Conservation (phyloP, 371 early-diverging fungal genomes). For the Actinomortierella ambigua region DNA sequence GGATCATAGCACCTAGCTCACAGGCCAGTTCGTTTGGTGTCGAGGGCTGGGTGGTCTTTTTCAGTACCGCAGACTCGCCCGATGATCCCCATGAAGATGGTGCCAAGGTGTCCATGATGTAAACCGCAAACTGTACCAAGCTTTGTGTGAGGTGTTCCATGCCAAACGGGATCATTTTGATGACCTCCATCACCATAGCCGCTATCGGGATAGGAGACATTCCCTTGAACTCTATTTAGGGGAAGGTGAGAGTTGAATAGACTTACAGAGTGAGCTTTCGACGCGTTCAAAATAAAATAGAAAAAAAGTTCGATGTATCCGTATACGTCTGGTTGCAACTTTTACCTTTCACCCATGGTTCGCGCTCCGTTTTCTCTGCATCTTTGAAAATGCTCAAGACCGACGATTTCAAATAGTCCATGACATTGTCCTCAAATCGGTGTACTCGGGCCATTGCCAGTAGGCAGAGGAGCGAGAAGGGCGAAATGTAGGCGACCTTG, state of each 20-base stretch:
- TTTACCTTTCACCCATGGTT: constrained; percentile 60
- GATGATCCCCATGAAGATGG: constrained; percentile 33
- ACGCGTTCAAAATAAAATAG: background rate
- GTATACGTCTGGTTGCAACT: too few relatives aligned
- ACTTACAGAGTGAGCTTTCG: background rate
- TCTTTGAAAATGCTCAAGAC: constrained; percentile 57
- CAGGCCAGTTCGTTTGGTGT: constrained; percentile 39
- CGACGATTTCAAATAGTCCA: constrained; percentile 56
- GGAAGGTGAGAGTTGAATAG: background rate
- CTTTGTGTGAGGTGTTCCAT: constrained; percentile 70
- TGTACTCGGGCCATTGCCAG: constrained; percentile 65
- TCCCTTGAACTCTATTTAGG: constrained; percentile 27
- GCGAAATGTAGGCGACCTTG: constrained; percentile 48
- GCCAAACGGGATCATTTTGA: constrained; percentile 57
- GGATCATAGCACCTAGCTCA: constrained; percentile 52
- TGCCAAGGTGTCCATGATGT: constrained; percentile 57
- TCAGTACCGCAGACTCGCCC: constrained; percentile 23
- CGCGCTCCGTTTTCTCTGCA: constrained; percentile 52
- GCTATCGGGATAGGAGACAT: constrained; percentile 23
- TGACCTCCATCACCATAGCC: constrained; percentile 38
- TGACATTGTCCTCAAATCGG: constrained; percentile 60
- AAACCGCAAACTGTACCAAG: constrained; percentile 56
- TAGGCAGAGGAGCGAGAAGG: constrained; percentile 60
- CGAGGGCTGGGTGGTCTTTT: constrained; percentile 18
- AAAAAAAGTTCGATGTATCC: background rate